phyloP scores from a whole-genome alignment of 768 basidiomycete species.

The Chalciporus chontae region DNA sequence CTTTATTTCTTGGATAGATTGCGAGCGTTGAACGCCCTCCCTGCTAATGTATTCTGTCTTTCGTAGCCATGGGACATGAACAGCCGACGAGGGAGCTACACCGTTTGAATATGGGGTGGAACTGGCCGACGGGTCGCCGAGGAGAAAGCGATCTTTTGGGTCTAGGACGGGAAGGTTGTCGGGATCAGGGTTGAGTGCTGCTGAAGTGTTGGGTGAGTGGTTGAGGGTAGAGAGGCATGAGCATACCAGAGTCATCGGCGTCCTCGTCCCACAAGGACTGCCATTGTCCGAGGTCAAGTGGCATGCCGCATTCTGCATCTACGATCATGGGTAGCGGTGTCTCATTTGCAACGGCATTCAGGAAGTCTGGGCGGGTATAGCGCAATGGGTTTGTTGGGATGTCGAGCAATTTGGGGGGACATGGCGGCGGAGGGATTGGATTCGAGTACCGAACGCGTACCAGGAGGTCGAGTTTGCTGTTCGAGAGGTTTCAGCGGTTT shows the following conservation, averaged over 20 bases:
- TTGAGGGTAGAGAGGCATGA: conserved; percentile 11
- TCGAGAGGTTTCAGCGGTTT: conserved; percentile 12
- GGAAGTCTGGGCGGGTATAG: conserved; percentile 82
- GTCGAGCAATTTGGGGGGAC: conserved; percentile 91
- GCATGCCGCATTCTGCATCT: conserved; percentile 97
- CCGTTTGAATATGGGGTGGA: conserved; percentile 42
- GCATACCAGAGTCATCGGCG: conserved; percentile 60
- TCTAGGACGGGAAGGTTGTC: conserved; percentile 58
- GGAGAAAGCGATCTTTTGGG: conserved; percentile 71
- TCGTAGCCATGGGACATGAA: conserved; percentile 85
- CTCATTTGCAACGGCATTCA: conserved; percentile 75
- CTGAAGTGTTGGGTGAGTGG: neutral
- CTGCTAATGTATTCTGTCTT: conserved; percentile 88
- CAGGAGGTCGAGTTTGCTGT: conserved; percentile 82
- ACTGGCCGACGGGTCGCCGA: conserved; percentile 59
- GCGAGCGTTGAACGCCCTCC: conserved; percentile 46
- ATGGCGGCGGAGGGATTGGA: conserved; percentile 93
- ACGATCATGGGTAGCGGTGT: conserved; percentile 92
- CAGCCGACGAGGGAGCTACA: conserved; percentile 33
- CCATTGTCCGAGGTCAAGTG: conserved; percentile 81
- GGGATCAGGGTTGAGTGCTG: conserved; percentile 66
- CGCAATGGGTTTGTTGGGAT: conserved; percentile 88
- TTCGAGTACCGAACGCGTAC: conserved; percentile 93
- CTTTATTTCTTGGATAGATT: conserved; percentile 51
- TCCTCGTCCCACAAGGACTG: conserved; percentile 82